Percentiles rank a stretch among this genome's conserved stretches.
These are phyloP conservation scores for Hygrophoropsis aurantiaca DNA, from an alignment of 768 basidiomycete genomes.

Conservation along the genomic window DNA sequence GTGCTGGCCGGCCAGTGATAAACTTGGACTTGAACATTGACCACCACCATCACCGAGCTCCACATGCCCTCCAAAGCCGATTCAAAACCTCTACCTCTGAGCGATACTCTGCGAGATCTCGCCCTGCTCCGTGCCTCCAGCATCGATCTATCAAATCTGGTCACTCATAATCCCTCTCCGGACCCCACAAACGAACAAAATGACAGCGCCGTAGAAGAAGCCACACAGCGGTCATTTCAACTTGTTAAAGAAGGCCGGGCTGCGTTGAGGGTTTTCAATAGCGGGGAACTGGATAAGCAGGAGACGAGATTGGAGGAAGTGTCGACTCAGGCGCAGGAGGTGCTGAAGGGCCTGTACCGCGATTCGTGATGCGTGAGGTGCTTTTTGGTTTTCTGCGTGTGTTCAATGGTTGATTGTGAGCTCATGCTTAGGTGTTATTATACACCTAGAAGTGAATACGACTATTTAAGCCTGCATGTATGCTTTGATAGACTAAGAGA, in stretches of 20 bases:
- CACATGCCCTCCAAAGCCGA: slow-evolving; percentile 34
- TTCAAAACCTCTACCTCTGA: slow-evolving; percentile 50
- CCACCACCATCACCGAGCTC: too few relatives aligned
- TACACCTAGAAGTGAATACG: too few relatives aligned
- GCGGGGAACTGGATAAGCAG: slow-evolving; percentile 52
- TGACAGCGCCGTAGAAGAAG: slow-evolving; percentile 10
- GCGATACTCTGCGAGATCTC: slow-evolving; percentile 67
- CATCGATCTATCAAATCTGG: slow-evolving; percentile 35
- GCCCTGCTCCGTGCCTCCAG: slow-evolving; percentile 67
- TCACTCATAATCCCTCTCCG: slow-evolving; percentile 13
- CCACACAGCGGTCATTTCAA: slow-evolving; percentile 49
- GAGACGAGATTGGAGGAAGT: slow-evolving; percentile 56
- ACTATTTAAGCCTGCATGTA: too few relatives aligned
- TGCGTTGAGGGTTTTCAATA: slow-evolving; percentile 53
- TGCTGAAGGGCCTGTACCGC: slow-evolving; percentile 38
- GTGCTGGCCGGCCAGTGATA: too few relatives aligned
- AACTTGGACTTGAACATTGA: too few relatives aligned
- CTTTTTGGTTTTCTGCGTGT: too few relatives aligned
- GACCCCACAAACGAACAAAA: not conserved
- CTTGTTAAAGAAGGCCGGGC: slow-evolving; percentile 58
- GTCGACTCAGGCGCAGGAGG: slow-evolving; percentile 54
- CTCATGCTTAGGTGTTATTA: too few relatives aligned
- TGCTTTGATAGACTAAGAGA: too few relatives aligned
- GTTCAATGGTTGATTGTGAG: too few relatives aligned
- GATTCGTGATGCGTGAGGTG: too few relatives aligned